Evolutionary conservation across 495 filamentous ascomycete species (phyloP).

Genomic region (Penicillium egyptiacum): DNA sequence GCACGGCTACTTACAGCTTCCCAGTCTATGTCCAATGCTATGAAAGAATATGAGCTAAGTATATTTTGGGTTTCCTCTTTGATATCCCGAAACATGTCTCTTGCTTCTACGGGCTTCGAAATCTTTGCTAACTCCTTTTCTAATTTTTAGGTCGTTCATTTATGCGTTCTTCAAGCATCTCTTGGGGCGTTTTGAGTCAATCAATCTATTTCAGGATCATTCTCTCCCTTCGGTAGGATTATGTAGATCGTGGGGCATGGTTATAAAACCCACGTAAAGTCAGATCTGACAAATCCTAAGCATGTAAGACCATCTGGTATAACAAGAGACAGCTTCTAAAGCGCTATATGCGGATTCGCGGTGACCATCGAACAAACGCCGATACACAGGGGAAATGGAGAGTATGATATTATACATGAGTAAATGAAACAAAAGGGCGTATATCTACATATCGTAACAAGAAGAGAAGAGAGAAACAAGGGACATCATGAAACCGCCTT

Average conservation of each 20-base stretch:
- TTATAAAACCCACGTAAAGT: neutral
- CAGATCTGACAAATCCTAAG: neutral
- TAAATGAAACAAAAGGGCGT: constrained; percentile 4
- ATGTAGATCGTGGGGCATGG: neutral
- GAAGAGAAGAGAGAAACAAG: neutral
- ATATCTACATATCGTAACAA: constrained; percentile 20
- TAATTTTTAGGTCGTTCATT: neutral
- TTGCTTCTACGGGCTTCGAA: neutral
- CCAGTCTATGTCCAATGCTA: neutral
- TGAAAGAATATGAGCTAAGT: neutral
- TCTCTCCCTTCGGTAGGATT: neutral
- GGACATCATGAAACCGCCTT: constrained; percentile 18
- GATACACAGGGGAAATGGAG: constrained; percentile 2
- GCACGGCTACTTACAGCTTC: neutral
- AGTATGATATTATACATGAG: constrained; percentile 9
- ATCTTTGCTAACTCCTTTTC: neutral
- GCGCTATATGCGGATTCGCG: neutral
- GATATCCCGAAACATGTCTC: neutral
- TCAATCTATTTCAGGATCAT: neutral
- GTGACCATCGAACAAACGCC: neutral
- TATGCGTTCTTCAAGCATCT: neutral
- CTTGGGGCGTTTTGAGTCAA: neutral
- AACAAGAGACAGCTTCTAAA: neutral
- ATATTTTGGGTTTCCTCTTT: neutral
- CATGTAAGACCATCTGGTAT: neutral